Evolutionary conservation across 73 alveolate species (phyloP).

Genomic region (Breviolum minutum): DNA sequence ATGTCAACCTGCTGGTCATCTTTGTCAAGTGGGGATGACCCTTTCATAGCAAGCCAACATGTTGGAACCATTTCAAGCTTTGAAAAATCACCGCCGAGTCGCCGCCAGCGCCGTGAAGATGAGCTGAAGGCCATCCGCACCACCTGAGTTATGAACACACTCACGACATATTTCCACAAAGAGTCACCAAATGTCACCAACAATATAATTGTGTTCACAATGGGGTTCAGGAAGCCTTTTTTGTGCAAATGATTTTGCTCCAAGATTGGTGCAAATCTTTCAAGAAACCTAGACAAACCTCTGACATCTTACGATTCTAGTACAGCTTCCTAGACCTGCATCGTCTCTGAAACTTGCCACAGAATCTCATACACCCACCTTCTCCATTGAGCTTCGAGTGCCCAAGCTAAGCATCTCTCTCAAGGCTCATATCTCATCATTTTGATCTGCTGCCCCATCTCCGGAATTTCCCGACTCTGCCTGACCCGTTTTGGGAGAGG

Average conservation of each 20-base stretch:
- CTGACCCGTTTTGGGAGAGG: not conserved
- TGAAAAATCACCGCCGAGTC: conserved; percentile 11
- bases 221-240: not conserved
- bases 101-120: conserved; percentile 58
- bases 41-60: not conserved
- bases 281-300: not conserved
- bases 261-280: not conserved
- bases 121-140: conserved; percentile 19
- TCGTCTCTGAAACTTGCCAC: too few species aligned
- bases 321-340: too few species aligned
- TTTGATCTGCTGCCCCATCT: not conserved
- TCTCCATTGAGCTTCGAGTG: not conserved
- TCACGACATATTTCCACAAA: not conserved
- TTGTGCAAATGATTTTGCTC: not conserved
- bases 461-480: not conserved
- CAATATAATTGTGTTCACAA: not conserved
- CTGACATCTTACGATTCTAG: too few species aligned
- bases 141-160: not conserved
- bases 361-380: not conserved
- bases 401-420: not conserved
- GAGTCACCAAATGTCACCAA: not conserved
- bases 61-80: not conserved
- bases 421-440: not conserved
- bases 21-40: not conserved
- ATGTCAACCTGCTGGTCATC: not conserved